Conservation (phyloP, 352 stramenopile species). For the Phytophthora cryptogea region DNA sequence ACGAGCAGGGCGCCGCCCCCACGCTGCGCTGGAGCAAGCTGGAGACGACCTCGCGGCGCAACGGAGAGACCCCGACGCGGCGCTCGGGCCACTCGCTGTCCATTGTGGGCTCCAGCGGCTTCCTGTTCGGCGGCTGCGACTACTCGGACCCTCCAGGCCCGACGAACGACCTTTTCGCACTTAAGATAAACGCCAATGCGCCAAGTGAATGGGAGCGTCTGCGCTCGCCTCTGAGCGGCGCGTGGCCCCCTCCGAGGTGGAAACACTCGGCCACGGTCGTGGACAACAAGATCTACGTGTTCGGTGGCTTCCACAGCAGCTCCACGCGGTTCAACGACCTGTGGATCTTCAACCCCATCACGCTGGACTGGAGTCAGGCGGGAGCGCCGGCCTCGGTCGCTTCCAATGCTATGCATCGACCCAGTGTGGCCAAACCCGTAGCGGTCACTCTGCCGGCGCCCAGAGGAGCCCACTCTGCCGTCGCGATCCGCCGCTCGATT, state of each 20-base stretch:
- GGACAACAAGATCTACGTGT: slow-evolving; percentile 91
- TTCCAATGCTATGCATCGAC: slow-evolving; percentile 55
- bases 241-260: slow-evolving; percentile 67
- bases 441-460: slow-evolving; percentile 67
- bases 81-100: slow-evolving; percentile 94
- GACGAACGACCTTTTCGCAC: slow-evolving; percentile 93
- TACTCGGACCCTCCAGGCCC: slow-evolving; percentile 87
- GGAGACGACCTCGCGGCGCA: slow-evolving; percentile 55
- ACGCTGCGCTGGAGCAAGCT: slow-evolving; percentile 63
- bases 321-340: slow-evolving; percentile 93
- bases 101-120: slow-evolving; percentile 87
- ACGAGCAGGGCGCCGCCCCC: slow-evolving; percentile 10
- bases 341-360: slow-evolving; percentile 96
- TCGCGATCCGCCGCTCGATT: slow-evolving; percentile 81
- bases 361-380: slow-evolving; percentile 89
- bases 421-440: slow-evolving; percentile 25
- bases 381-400: neutral
- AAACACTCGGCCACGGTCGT: slow-evolving; percentile 92
- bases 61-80: slow-evolving; percentile 86
- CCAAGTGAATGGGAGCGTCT: slow-evolving; percentile 80
- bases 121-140: slow-evolving; percentile 94
- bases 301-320: slow-evolving; percentile 94
- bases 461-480: slow-evolving; percentile 90
- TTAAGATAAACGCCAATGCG: slow-evolving; percentile 82
- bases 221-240: slow-evolving; percentile 32